Conservation (phyloP, 2,329 filamentous ascomycete species). For the Hymenoscyphus fructigenus region DNA sequence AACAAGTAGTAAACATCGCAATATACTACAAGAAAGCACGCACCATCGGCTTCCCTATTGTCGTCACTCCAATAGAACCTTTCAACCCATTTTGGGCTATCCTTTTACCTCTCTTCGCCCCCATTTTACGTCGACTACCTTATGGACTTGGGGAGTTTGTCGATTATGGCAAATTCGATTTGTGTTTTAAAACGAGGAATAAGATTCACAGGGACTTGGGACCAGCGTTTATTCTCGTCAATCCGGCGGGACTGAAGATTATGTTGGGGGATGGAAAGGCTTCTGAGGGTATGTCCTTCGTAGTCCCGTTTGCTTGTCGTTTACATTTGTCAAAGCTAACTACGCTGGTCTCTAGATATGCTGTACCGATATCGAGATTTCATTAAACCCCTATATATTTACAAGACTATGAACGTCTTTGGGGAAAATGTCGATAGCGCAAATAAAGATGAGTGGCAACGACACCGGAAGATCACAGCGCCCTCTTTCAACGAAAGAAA, state of each 20-base stretch:
- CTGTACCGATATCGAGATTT: constrained; percentile 16
- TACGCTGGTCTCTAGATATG: neutral
- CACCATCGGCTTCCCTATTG: constrained; percentile 13
- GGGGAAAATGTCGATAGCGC: constrained; percentile 37
- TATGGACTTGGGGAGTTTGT: constrained; percentile 11
- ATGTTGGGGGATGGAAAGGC: constrained; percentile 10
- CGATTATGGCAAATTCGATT: constrained; percentile 1
- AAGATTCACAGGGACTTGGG: constrained; percentile 5
- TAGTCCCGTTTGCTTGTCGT: too few relatives aligned
- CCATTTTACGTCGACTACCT: constrained; percentile 5
- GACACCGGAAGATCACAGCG: constrained; percentile 43
- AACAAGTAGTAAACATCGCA: neutral
- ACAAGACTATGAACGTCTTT: constrained; percentile 33
- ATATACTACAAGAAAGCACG: constrained; percentile 11
- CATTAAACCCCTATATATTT: constrained; percentile 10
- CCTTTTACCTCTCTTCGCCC: neutral
- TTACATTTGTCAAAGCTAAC: neutral
- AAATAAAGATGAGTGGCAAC: constrained; percentile 40
- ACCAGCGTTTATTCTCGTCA: constrained; percentile 14
- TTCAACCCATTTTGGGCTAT: constrained; percentile 13
- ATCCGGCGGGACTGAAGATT: constrained; percentile 7
- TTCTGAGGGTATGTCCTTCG: constrained; percentile 11
- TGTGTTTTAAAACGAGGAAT: constrained; percentile 6
- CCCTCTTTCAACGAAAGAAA: constrained; percentile 44
- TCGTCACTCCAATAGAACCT: constrained; percentile 8